phyloP scores from a whole-genome alignment of 1,139 yeast species.

The Yamadazyma triangularis region DNA sequence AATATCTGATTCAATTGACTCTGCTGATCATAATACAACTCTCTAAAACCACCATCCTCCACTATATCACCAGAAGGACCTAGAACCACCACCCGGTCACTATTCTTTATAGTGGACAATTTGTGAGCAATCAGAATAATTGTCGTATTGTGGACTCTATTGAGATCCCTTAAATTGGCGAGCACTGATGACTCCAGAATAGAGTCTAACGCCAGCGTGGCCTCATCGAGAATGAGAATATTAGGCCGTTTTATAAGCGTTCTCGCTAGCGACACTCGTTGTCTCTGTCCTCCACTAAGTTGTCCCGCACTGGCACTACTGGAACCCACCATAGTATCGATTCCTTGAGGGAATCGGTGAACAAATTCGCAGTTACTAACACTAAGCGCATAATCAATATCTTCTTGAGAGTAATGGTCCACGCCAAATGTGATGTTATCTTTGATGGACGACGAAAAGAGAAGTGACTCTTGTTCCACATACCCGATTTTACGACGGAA shows the following conservation, averaged over 20 bases:
- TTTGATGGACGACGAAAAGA: slow-evolving; percentile 83
- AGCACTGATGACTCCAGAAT: slow-evolving; percentile 86
- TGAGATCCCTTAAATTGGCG: slow-evolving; percentile 38
- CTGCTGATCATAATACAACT: slow-evolving; percentile 54
- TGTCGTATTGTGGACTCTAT: slow-evolving; percentile 51
- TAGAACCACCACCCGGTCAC: slow-evolving; percentile 77
- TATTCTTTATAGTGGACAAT: slow-evolving; percentile 78
- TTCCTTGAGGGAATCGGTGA: slow-evolving; percentile 70
- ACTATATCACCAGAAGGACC: slow-evolving; percentile 75
- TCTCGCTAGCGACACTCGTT: slow-evolving; percentile 71
- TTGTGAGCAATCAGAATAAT: slow-evolving; percentile 92
- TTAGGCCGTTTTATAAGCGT: slow-evolving; percentile 61
- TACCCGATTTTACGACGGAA: slow-evolving; percentile 74
- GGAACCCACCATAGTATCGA: slow-evolving; percentile 83
- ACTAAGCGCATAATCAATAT: slow-evolving; percentile 66
- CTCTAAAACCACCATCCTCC: slow-evolving; percentile 73
- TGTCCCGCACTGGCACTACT: slow-evolving; percentile 53
- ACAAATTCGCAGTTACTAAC: slow-evolving; percentile 82
- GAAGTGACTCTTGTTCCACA: slow-evolving; percentile 92
- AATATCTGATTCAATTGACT: slow-evolving; percentile 72
- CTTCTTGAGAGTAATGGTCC: slow-evolving; percentile 48
- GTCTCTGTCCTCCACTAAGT: slow-evolving; percentile 76
- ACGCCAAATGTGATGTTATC: slow-evolving; percentile 83
- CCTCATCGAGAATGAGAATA: slow-evolving; percentile 69
- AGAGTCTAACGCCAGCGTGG: slow-evolving; percentile 77